Conservation (phyloP, 257 asterid genomes). For the Penstemon eatonii region DNA sequence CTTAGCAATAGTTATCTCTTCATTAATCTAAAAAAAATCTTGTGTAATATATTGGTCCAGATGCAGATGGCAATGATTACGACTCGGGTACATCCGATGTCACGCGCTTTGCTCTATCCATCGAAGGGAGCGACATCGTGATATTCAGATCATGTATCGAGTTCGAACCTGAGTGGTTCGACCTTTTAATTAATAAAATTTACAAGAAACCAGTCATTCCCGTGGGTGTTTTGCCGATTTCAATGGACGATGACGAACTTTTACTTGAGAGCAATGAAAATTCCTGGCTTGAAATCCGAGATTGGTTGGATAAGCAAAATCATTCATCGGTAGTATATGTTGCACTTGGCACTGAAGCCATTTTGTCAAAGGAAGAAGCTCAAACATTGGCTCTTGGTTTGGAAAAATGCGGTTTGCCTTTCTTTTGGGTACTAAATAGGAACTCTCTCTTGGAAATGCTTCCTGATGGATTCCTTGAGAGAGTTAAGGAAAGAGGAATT, state of each 20-base stretch:
- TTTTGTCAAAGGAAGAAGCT: conserved; percentile 42
- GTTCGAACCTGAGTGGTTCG: conserved; percentile 79
- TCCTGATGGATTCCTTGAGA: conserved; percentile 51
- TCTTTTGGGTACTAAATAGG: conserved; percentile 74
- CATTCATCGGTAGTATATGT: conserved; percentile 55
- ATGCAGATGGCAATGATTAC: conserved; percentile 57
- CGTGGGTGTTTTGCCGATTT: conserved; percentile 56
- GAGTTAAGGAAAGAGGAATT: conserved; percentile 41
- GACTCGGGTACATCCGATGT: conserved; percentile 68
- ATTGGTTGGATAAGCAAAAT: conserved; percentile 52
- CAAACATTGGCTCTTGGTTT: conserved; percentile 69
- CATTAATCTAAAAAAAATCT: not conserved
- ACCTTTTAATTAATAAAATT: conserved; percentile 37
- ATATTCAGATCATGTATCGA: conserved; percentile 63
- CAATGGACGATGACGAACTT: conserved; percentile 27
- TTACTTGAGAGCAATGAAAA: conserved; percentile 18
- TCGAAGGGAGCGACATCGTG: conserved; percentile 59
- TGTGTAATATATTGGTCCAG: conserved; percentile 22
- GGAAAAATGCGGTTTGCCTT: conserved; percentile 61
- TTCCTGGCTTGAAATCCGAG: conserved; percentile 45
- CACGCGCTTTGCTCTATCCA: conserved; percentile 51
- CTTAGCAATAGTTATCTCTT: too few species aligned
- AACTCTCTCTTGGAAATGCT: conserved; percentile 43
- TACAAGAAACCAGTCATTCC: conserved; percentile 66
- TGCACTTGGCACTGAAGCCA: conserved; percentile 86